Base-by-base conservation (phyloP, 768 basidiomycete species). In the Rhizopogon rudus region DNA sequence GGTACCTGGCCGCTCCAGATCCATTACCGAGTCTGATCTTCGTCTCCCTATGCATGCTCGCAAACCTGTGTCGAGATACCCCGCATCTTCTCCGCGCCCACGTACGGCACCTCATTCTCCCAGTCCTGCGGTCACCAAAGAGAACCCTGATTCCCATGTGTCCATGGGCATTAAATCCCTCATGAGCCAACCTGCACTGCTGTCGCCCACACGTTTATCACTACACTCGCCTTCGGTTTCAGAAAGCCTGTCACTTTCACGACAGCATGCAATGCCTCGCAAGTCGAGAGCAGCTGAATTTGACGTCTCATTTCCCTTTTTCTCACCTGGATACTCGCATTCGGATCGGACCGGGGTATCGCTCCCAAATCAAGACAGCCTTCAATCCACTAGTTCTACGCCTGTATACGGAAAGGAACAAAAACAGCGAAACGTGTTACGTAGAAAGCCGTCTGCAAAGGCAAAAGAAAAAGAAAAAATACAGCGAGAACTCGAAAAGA, bases 91-190 rank as follows among this genome's bases (percentile, higher is more conserved):
- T 46, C 2, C 31, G 10, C 57, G 68, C 1, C 66, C 66, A 2
- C 56, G 60, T 1, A 65, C 65, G 1, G 53, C 60, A 1, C 58
- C 65, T 3, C 57, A 59, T 35, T 53, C 56, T 12, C 48, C 33
- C 13, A 43, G 46, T n/a, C 61, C 51, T 3, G 16, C 39, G 31
- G 6, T 37, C 10, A 35, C 46, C 6, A 22, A 53, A 7, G 13
- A 52, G 7, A 17, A 44, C 20, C 53, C 57, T 14, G 56, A 52
- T 5, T 42, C 40, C 42, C n/a, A 50, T n/a, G 65, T 71, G 8
- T 45, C 67, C 2, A 33, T 60, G n/a, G 63, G 58, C 37, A 69
- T 76, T 44, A 75, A 73, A 63, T 69, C 65, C 9, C 63, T 77
- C 1, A 62, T 77, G 10, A 63, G 67, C 1, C 75, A 68, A 51